Conservation (phyloP, 306 rosid genomes). For the Cucurbita ficifolia region DNA sequence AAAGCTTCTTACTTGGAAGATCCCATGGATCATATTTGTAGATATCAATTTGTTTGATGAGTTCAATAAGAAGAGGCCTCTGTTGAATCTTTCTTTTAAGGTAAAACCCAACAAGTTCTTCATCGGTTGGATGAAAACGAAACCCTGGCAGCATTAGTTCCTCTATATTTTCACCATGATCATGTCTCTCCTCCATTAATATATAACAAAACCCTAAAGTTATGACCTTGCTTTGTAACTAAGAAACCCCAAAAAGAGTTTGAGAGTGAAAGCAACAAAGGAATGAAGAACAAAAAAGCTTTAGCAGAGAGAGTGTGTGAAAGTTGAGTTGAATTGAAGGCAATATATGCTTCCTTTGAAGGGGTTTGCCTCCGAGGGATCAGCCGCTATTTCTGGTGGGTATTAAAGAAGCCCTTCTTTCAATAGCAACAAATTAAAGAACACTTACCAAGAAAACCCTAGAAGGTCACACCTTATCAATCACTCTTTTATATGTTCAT, state of each 20-base stretch:
- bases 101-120: slow-evolving; percentile 94
- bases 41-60: slow-evolving; percentile 91
- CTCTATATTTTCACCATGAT: slow-evolving; percentile 36
- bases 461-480: not conserved
- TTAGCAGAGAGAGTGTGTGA: not conserved
- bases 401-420: slow-evolving; percentile 30
- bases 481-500: not conserved
- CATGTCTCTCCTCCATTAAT: slow-evolving; percentile 8
- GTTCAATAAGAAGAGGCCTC: slow-evolving; percentile 70
- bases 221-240: not conserved
- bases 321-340: slow-evolving; percentile 1
- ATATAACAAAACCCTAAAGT: not conserved
- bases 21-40: slow-evolving; percentile 96
- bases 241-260: not conserved
- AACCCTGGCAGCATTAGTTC: slow-evolving; percentile 87
- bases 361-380: slow-evolving; percentile 88
- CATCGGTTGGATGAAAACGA: slow-evolving; percentile 96
- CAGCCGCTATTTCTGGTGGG: slow-evolving; percentile 89
- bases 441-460: slow-evolving; percentile 9
- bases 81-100: slow-evolving; percentile 86
- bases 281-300: not conserved
- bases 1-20: slow-evolving; percentile 67
- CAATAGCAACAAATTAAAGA: not conserved
- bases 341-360: slow-evolving; percentile 61
- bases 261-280: not conserved